phyloP scores from a whole-genome alignment of 768 basidiomycete species.

The Lenzites betulinus region DNA sequence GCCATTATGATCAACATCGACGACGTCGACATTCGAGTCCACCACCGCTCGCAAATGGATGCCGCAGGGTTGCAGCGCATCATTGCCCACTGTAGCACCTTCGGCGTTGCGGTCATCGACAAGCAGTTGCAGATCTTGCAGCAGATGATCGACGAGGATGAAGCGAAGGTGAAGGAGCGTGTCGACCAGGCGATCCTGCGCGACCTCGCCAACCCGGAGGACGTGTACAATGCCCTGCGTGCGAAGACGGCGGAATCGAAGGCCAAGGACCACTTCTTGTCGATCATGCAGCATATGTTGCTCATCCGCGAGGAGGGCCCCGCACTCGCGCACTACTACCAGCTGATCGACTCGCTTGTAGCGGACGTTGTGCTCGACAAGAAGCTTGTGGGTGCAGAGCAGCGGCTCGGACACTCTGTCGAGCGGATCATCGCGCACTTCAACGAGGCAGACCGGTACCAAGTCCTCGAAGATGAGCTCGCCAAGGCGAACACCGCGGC shows the following conservation, averaged over 20 bases:
- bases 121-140: constrained; percentile 65
- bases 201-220: constrained; percentile 78
- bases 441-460: constrained; percentile 85
- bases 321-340: constrained; percentile 83
- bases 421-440: constrained; percentile 86
- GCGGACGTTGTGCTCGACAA: constrained; percentile 92
- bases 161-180: constrained; percentile 67
- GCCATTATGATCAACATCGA: constrained; percentile 64
- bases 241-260: constrained; percentile 76
- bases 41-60: constrained; percentile 90
- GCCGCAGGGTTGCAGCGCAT: constrained; percentile 78
- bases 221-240: constrained; percentile 83
- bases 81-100: constrained; percentile 64
- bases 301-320: constrained; percentile 89
- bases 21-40: constrained; percentile 82
- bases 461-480: constrained; percentile 77
- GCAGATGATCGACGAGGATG: constrained; percentile 69
- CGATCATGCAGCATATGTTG: constrained; percentile 92
- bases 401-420: constrained; percentile 86
- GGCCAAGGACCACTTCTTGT: constrained; percentile 83
- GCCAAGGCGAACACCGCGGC: constrained; percentile 64
- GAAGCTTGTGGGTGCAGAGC: constrained; percentile 81
- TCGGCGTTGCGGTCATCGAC: constrained; percentile 66
- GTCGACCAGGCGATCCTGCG: constrained; percentile 75
- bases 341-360: constrained; percentile 86